phyloP scores from a whole-genome alignment of 1,284 basidiomycete species.

The Rhodotorula glutinis region DNA sequence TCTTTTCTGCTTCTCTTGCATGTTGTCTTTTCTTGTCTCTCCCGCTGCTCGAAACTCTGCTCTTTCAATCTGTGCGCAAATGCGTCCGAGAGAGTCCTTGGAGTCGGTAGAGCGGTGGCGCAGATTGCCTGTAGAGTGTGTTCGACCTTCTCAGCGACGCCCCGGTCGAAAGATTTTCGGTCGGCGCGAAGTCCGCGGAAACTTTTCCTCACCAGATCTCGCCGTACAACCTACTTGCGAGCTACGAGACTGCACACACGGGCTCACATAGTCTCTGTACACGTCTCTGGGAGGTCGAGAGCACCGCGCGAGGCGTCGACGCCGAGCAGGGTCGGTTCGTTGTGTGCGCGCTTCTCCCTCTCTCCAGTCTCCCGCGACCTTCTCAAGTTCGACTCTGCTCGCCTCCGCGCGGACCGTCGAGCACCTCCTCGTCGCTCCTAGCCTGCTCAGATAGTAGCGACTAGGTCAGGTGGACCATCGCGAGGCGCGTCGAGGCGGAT shows the following conservation, averaged over 20 bases:
- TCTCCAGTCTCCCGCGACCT: constrained; percentile 1
- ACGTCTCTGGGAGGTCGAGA: background rate
- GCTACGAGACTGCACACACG: background rate
- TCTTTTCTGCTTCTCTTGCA: too few species aligned
- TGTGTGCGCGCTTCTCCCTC: background rate
- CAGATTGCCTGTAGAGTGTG: background rate
- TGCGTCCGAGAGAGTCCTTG: too few species aligned
- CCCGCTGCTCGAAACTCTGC: too few species aligned
- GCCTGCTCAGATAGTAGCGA: too few species aligned
- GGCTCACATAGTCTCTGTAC: background rate
- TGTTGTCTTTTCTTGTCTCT: too few species aligned
- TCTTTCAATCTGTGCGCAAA: too few species aligned
- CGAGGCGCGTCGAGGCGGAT: too few species aligned
- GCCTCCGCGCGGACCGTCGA: background rate
- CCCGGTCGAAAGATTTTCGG: background rate
- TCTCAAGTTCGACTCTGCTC: background rate
- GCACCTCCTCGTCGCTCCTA: too few species aligned
- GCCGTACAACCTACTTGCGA: background rate
- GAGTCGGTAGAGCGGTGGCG: background rate
- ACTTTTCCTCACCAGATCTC: background rate
- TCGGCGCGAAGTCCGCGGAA: background rate
- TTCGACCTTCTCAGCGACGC: background rate
- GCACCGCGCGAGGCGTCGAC: background rate
- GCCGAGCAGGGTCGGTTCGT: background rate
- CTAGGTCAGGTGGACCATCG: too few species aligned